Conservation (phyloP, 345 rosid species). For the Triadica sebifera region DNA sequence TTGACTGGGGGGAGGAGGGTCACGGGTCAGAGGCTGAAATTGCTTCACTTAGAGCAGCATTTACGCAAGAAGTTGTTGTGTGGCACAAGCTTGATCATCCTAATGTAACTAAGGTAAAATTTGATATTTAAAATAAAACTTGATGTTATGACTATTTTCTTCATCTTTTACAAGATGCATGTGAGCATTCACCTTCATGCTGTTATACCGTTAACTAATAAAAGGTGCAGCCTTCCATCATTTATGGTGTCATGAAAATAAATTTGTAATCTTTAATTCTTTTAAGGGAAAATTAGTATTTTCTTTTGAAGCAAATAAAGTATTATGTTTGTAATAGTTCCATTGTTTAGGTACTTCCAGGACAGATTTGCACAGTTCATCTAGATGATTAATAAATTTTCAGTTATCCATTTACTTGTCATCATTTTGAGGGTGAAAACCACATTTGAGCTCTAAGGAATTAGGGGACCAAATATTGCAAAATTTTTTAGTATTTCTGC, state of each 20-base stretch:
- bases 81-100: constrained; percentile 99
- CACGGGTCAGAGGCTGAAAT: constrained; percentile 93
- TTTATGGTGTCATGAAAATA: neutral
- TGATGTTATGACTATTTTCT: neutral
- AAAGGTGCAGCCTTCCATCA: constrained; percentile 1
- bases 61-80: constrained; percentile 91
- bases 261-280: neutral
- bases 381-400: neutral
- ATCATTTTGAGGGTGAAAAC: neutral
- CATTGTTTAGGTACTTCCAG: neutral
- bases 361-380: neutral
- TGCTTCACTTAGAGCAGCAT: constrained; percentile 68
- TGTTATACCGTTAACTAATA: neutral
- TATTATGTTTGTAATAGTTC: neutral
- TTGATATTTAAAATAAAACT: neutral
- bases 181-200: constrained; percentile 10
- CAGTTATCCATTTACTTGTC: neutral
- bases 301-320: neutral
- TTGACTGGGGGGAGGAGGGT: constrained; percentile 99
- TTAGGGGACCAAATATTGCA: neutral
- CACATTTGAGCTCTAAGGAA: neutral
- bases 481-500: neutral
- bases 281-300: neutral
- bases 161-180: constrained; percentile 10
- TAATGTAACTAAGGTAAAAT: constrained; percentile 87